A percentile compares a stretch with the other conserved stretches of the same genome.
These are phyloP conservation scores for Tardiomyces digboiensis DNA, from an alignment of 1,139 yeast species.

Conservation along the genomic window DNA sequence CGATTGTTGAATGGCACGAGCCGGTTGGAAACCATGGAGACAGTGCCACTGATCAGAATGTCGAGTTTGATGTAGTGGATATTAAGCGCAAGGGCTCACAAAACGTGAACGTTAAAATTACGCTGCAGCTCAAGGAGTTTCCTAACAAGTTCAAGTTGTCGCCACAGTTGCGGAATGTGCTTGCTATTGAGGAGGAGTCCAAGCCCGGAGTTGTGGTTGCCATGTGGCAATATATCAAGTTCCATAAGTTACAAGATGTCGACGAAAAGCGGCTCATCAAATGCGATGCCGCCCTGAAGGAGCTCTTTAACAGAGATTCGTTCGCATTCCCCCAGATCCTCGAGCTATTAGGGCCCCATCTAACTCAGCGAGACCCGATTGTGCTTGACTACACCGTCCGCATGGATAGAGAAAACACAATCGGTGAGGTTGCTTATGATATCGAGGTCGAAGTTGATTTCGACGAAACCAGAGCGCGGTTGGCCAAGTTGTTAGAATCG, in stretches of 20 bases:
- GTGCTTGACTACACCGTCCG: constrained; percentile 63
- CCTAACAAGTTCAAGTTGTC: constrained; percentile 58
- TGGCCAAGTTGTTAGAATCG: constrained; percentile 31
- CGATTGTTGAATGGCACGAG: constrained; percentile 62
- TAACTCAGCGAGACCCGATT: constrained; percentile 71
- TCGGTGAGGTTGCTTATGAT: constrained; percentile 77
- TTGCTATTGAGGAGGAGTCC: constrained; percentile 71
- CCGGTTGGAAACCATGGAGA: constrained; percentile 9
- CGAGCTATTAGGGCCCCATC: constrained; percentile 53
- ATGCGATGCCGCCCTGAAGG: constrained; percentile 58
- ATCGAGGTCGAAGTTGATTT: constrained; percentile 55
- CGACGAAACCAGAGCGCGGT: constrained; percentile 41
- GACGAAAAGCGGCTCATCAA: constrained; percentile 50
- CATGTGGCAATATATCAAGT: constrained; percentile 82
- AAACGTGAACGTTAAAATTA: constrained; percentile 61
- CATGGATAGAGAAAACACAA: constrained; percentile 66
- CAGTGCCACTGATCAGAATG: constrained; percentile 16
- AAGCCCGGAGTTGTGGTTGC: constrained; percentile 82
- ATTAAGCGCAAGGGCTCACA: constrained; percentile 67
- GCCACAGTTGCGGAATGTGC: constrained; percentile 54
- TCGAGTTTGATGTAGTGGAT: constrained; percentile 82
- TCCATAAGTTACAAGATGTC: constrained; percentile 52
- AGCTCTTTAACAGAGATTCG: constrained; percentile 34
- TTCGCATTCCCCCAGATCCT: constrained; percentile 64
- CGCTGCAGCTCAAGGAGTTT: constrained; percentile 67